Evolutionary conservation across 805 yeast genomes (phyloP), one percentile per base, ranked within the genome.

Genomic region (Gaillardinia entomophila): DNA sequence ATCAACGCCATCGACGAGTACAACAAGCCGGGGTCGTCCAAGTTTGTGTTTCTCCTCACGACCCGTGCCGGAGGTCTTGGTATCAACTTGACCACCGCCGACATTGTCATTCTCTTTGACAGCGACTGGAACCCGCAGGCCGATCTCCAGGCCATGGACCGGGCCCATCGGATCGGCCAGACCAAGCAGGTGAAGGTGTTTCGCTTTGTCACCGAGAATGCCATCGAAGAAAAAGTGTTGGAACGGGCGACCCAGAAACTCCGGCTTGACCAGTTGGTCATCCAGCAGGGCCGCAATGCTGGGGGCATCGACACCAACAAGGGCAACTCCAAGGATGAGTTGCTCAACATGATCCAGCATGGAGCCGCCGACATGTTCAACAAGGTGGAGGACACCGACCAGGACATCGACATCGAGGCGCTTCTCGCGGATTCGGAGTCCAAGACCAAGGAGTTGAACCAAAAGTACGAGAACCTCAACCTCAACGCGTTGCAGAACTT

Each of bases 101-200:
- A 89, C 54, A 78, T 84, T 27, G 97, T 89, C 31, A 75, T 89
- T 3, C 57, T 89, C 17, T 90, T 77, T 53, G 97, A 89, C 57
- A 83, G 95, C 0, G 97, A 89, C 62, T 89, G 97, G 97, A 89
- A 89, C 52, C 97, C 97, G 2, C 97, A 89, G 54, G 97, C 96
- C 0, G 97, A 89, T 67, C 68, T 89, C 48, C 97, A 89, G 62
- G 97, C 97, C 1, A 89, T 89, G 97, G 97, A 90, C 57, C 75
- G 97, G 53, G 97, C 97, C 1, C 97, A 89, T 53, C 78, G 97
- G 67, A 89, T 89, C 53, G 97, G 97, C 13, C 97, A 89, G 57
- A 90, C 85, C 55, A 90, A 90, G 52, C 98, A 90, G 62, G 98
- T 90, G 6, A 74, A 79, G 46, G 97, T 90, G 13, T 90, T 74